Evolutionary conservation across 441 rosid species (phyloP), one percentile per base, ranked within the genome.

Genomic region (Kokia cookei): DNA sequence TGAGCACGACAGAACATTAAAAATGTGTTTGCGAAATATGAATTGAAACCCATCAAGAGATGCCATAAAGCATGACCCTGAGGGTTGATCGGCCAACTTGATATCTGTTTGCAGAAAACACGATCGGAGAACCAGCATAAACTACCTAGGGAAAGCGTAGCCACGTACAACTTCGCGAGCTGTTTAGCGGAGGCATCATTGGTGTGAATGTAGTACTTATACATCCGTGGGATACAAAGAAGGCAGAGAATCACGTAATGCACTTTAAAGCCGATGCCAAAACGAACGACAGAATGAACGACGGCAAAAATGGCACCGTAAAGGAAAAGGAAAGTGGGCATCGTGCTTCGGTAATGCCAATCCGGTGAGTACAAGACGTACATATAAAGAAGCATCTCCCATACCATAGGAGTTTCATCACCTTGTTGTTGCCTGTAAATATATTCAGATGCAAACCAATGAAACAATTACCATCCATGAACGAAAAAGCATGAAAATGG

Each of bases 11-110:
- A 93, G 78, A 94, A 94, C 99, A 94, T 94, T 85, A 92, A 80
- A 84, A 89, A 92, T 2, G 91, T 89, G 84, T 92, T 92, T 27
- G 96, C 96, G 37, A 74, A 91, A 79, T 93, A 94, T 2, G 94
- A 85, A 78, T 88, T 90, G 81, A 94, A 93, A 53, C 97, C 89
- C 99, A 93, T 93, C 55, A 90, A 81, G 10, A 87, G 75, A 62
- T 92, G 97, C 96, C 97, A 90, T 27, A 89, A 48, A n/a, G 99
- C 99, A 58, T 94, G 99, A 0, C 99, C 99, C 68, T 94, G 91
- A 8, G 97, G 98, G 70, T 91, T 91, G 29, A 94, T 67, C 69
- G 77, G 77, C 97, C 92, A 89, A 14, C 50, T 71, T 15, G 93
- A 85, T 62, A 94, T 74, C 59, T 77, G 66, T 70, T 83, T 65